These are phyloP conservation scores for Epichloe elymi DNA, from an alignment of 2,329 filamentous ascomycete species.

Conservation along the genomic window DNA sequence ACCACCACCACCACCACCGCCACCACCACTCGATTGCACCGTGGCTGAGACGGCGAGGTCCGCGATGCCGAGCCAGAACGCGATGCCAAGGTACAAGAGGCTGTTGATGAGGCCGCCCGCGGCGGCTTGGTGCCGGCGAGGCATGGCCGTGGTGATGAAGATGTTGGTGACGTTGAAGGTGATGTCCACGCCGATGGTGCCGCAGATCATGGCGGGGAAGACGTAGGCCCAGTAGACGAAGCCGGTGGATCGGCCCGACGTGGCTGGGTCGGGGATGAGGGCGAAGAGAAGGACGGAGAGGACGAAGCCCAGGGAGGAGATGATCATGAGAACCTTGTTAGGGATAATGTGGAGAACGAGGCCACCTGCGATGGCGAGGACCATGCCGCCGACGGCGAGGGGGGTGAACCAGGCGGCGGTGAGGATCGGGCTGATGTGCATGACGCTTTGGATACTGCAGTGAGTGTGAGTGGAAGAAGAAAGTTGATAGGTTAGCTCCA, in stretches of 20 bases:
- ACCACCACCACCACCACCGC: not conserved
- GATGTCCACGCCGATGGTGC: slow-evolving; percentile 62
- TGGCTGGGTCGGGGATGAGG: slow-evolving; percentile 40
- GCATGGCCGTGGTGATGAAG: slow-evolving; percentile 63
- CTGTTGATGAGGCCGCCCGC: slow-evolving; percentile 61
- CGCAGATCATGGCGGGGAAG: slow-evolving; percentile 56
- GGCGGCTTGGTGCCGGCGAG: slow-evolving; percentile 52
- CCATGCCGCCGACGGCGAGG: slow-evolving; percentile 52
- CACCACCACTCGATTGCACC: slow-evolving; percentile 11
- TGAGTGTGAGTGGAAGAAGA: not conserved
- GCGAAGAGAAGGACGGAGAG: slow-evolving; percentile 49
- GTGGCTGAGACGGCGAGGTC: slow-evolving; percentile 48
- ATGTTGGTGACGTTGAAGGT: slow-evolving; percentile 64
- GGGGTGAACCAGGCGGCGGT: slow-evolving; percentile 58
- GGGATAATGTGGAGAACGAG: slow-evolving; percentile 54
- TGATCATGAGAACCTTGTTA: slow-evolving; percentile 47
- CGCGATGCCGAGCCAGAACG: slow-evolving; percentile 56
- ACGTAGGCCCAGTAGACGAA: slow-evolving; percentile 56
- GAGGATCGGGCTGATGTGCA: slow-evolving; percentile 45
- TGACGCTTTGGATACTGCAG: slow-evolving; percentile 43
- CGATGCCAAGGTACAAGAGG: slow-evolving; percentile 58
- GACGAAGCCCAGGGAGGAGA: slow-evolving; percentile 48
- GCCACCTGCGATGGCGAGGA: slow-evolving; percentile 49
- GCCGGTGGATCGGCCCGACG: slow-evolving; percentile 10
- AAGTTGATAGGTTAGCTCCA: not conserved